Percentiles rank a stretch among this genome's conserved stretches.
These are phyloP conservation scores for Ballota nigra DNA, from an alignment of 257 asterid genomes.

Conservation along the genomic window DNA sequence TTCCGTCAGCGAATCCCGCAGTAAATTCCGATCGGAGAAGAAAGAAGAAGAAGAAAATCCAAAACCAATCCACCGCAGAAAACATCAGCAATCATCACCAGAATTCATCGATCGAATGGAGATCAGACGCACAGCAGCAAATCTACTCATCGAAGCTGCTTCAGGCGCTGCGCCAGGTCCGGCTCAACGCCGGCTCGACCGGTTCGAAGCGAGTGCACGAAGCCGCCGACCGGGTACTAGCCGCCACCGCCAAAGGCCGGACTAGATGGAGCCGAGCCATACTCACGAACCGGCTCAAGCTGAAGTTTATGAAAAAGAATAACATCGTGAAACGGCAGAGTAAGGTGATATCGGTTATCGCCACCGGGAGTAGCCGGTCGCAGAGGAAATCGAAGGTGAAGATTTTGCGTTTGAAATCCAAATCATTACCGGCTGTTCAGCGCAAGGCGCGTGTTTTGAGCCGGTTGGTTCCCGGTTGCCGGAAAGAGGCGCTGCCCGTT, in stretches of 20 bases:
- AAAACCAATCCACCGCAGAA: slow-evolving; percentile 20
- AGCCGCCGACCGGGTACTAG: slow-evolving; percentile 77
- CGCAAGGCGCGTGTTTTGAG: slow-evolving; percentile 74
- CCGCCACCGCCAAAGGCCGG: slow-evolving; percentile 77
- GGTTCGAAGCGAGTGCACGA: slow-evolving; percentile 66
- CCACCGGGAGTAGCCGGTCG: slow-evolving; percentile 41
- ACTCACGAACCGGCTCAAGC: slow-evolving; percentile 63
- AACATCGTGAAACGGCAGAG: slow-evolving; percentile 47
- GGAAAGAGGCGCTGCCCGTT: slow-evolving; percentile 83
- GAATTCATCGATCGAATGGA: slow-evolving; percentile 54
- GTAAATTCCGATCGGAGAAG: slow-evolving; percentile 47
- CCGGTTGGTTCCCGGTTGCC: slow-evolving; percentile 90
- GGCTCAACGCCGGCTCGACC: slow-evolving; percentile 36
- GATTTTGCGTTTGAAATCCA: slow-evolving; percentile 50
- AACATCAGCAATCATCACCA: slow-evolving; percentile 17
- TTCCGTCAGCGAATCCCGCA: slow-evolving; percentile 38
- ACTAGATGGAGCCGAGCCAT: slow-evolving; percentile 97
- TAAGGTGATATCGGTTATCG: slow-evolving; percentile 34
- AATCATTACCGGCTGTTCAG: slow-evolving; percentile 71
- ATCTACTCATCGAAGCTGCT: slow-evolving; percentile 84
- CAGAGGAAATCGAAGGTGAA: slow-evolving; percentile 56
- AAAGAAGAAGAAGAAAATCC: slow-evolving; percentile 54
- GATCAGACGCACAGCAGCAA: slow-evolving; percentile 77
- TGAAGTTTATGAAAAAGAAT: slow-evolving; percentile 74
- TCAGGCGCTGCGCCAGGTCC: slow-evolving; percentile 80